Evolutionary conservation across 371 early-diverging fungal species (phyloP).

Genomic region (Nematocida sp.): DNA sequence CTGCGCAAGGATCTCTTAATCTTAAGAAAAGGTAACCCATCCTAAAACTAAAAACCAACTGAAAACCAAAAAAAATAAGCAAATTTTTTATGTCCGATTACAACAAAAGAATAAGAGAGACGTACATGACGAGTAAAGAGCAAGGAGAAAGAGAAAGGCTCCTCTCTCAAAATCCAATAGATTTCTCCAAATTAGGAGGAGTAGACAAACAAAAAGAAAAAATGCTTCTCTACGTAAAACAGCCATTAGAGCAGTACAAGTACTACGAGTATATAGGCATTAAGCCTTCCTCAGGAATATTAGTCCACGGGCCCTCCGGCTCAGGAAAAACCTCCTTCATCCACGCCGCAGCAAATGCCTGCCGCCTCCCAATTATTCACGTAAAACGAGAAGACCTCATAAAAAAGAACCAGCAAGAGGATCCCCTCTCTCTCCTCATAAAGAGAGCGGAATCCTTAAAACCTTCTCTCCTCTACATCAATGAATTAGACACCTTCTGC

Average conservation of each 20-base stretch:
- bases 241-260: slow-evolving; percentile 33
- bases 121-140: slow-evolving; percentile 1
- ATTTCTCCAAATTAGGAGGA: slow-evolving; percentile 20
- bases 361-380: slow-evolving; percentile 44
- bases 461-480: slow-evolving; percentile 60
- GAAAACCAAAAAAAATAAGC: neutral
- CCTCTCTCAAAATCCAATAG: slow-evolving; percentile 4
- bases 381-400: slow-evolving; percentile 48
- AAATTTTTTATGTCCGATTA: slow-evolving; percentile 24
- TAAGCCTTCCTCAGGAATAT: slow-evolving; percentile 48
- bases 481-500: slow-evolving; percentile 55
- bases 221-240: slow-evolving; percentile 11
- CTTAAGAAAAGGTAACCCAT: no score
- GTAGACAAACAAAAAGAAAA: slow-evolving; percentile 22
- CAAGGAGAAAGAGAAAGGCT: slow-evolving; percentile 33
- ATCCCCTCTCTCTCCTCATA: slow-evolving; percentile 51
- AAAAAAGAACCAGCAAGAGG: slow-evolving; percentile 6
- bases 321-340: slow-evolving; percentile 64
- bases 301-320: slow-evolving; percentile 63
- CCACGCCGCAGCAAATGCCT: slow-evolving; percentile 56
- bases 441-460: slow-evolving; percentile 55
- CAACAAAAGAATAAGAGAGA: slow-evolving; percentile 46
- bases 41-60: no score
- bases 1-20: no score
- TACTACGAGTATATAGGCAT: slow-evolving; percentile 56